Percentiles rank a stretch among this genome's conserved stretches.
phyloP scores from a whole-genome alignment of 176 grass and related monocot species.

The Aegilops bicornis region DNA sequence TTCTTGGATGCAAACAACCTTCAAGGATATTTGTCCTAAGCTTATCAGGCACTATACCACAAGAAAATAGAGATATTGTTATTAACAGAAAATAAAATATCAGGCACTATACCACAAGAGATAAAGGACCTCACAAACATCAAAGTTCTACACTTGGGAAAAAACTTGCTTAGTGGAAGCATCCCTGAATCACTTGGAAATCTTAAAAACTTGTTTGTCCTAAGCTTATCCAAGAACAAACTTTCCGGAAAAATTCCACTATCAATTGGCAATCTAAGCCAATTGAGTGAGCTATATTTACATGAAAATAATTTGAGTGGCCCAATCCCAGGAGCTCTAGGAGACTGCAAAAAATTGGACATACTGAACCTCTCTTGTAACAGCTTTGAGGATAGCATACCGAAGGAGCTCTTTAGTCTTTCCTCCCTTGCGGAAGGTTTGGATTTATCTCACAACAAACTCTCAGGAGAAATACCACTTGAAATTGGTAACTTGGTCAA shows the following conservation, averaged over 20 bases:
- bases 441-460: constrained; percentile 31
- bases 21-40: constrained; percentile 16
- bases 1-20: neutral
- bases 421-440: neutral
- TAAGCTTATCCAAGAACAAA: constrained; percentile 30
- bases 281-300: constrained; percentile 24
- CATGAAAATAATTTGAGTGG: constrained; percentile 21
- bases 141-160: neutral
- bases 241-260: constrained; percentile 31
- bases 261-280: constrained; percentile 40
- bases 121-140: constrained; percentile 30
- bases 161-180: constrained; percentile 18
- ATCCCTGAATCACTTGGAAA: constrained; percentile 28
- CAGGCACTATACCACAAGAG: constrained; percentile 22
- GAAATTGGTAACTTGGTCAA: constrained; percentile 30
- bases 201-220: constrained; percentile 6
- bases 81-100: constrained; percentile 24
- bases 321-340: constrained; percentile 13
- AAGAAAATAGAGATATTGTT: neutral
- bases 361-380: constrained; percentile 27
- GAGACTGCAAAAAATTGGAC: constrained; percentile 21
- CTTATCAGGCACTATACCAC: too few species aligned
- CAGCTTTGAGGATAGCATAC: constrained; percentile 26
- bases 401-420: constrained; percentile 26
- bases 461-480: constrained; percentile 23